phyloP scores from a whole-genome alignment of 2,329 filamentous ascomycete species.

The Didymella exigua region DNA sequence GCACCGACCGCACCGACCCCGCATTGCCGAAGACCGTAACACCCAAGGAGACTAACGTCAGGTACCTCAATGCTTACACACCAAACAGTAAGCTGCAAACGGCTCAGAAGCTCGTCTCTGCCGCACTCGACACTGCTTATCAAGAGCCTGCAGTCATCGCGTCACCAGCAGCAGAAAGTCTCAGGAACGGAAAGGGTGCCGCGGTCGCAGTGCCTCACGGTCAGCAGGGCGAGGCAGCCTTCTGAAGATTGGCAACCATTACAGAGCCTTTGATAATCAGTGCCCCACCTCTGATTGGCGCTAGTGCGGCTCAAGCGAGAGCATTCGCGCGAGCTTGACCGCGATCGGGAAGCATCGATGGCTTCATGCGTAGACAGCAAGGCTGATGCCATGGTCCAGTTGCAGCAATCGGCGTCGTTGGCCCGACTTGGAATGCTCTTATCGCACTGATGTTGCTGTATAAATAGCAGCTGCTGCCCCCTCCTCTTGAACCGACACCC shows the following conservation, averaged over 20 bases:
- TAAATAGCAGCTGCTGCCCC: constrained; percentile 14
- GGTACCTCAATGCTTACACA: constrained; percentile 28
- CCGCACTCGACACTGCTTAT: constrained; percentile 11
- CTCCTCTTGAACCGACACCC: neutral
- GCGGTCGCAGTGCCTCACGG: neutral
- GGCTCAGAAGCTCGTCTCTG: constrained; percentile 5
- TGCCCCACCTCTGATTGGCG: constrained; percentile 1
- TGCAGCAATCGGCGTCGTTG: constrained; percentile 17
- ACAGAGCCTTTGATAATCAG: constrained; percentile 22
- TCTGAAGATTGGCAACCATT: constrained; percentile 17
- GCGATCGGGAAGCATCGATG: constrained; percentile 16
- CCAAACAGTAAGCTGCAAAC: constrained; percentile 13
- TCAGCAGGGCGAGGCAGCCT: neutral
- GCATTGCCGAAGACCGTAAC: constrained; percentile 18
- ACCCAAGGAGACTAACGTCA: constrained; percentile 18
- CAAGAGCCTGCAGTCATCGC: constrained; percentile 1
- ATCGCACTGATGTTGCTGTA: neutral
- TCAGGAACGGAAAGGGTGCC: constrained; percentile 2
- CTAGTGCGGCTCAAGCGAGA: constrained; percentile 16
- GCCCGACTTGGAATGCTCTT: constrained; percentile 12
- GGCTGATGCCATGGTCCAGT: neutral
- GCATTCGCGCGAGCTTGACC: constrained; percentile 8
- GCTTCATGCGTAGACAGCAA: constrained; percentile 1
- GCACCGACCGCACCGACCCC: constrained; percentile 13
- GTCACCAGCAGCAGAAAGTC: neutral